Conservation (phyloP, 495 filamentous ascomycete genomes). For the Cudoniella acicularis region DNA sequence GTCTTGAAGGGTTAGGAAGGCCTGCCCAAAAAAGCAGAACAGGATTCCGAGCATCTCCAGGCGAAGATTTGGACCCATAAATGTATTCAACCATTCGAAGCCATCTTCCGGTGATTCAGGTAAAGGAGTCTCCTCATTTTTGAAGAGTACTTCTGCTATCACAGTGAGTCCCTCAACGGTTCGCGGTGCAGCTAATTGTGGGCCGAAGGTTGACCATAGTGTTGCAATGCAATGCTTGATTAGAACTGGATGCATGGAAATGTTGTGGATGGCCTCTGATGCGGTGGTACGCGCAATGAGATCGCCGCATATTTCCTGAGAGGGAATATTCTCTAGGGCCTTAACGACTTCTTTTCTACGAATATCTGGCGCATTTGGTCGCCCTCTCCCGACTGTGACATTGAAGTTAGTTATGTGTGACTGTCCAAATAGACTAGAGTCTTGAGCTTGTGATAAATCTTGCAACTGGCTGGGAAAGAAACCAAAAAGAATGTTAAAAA, state of each 20-base stretch:
- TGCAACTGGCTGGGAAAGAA: too few species aligned
- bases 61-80: conserved; percentile 21
- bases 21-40: conserved; percentile 21
- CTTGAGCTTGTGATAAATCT: too few species aligned
- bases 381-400: conserved; percentile 7
- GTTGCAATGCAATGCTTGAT: conserved; percentile 13
- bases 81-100: conserved; percentile 25
- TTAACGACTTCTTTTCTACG: conserved; percentile 18
- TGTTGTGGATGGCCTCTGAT: neutral
- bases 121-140: conserved; percentile 61
- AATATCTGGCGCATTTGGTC: conserved; percentile 12
- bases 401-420: neutral
- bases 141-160: conserved; percentile 66
- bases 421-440: too few species aligned
- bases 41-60: conserved; percentile 24
- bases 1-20: conserved; percentile 4
- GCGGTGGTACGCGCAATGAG: conserved; percentile 1
- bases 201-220: conserved; percentile 18
- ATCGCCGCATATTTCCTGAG: conserved; percentile 15
- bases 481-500: too few species aligned
- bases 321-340: conserved; percentile 19
- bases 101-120: conserved; percentile 20
- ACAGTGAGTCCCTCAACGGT: conserved; percentile 26
- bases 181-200: conserved; percentile 13
- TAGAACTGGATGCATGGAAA: conserved; percentile 7